Evolutionary conservation across 345 rosid species (phyloP), one percentile per base, ranked within the genome.

Genomic region (Noccaea caerulescens): DNA sequence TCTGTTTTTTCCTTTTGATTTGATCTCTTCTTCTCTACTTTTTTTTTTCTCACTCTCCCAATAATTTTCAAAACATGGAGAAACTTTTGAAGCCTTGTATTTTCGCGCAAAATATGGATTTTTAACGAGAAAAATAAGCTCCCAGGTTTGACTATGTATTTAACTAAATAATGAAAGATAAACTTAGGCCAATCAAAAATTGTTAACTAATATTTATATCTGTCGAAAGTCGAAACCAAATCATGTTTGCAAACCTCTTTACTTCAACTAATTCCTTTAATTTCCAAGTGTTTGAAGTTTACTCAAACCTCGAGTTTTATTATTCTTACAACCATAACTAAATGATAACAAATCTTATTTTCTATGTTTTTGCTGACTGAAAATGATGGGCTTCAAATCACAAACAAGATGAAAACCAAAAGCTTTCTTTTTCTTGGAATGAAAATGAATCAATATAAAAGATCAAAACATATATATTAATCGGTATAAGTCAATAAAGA

Each of bases 1-100:
- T 79, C 44, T 77, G 39, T 6, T 23, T 63, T 25, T 63, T 63
- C 54, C 30, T 45, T 13, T 45, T 38, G 63, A 44, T 60, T 75
- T 68, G 70, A 55, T 63, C 63, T 56, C 61, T 76, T 76, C 71
- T 56, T 75, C 53, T 52, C 54, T 56, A 32, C 2, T 30, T 57
- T 62, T 67, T 60, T 46, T 68, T 58, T 64, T 67, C 44, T 44
- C 53, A 63, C 59, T 54, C 76, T 57, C 80, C 49, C 78, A 77
- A 72, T 82, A 82, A 71, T 73, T 76, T 3, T 80, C 66, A 85
- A 73, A 86, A 82, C 86, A 69, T 79, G 59, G 25, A 42, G 42
- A 36, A 67, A 45, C 36, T 69, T 62, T 76, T 73, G 77, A 83
- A 84, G 82, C 94, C 94, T 82, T 79, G 20, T 68, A 76, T 83